Base-by-base conservation (phyloP, 768 basidiomycete species). In the Filobasidium wieringae region DNA sequence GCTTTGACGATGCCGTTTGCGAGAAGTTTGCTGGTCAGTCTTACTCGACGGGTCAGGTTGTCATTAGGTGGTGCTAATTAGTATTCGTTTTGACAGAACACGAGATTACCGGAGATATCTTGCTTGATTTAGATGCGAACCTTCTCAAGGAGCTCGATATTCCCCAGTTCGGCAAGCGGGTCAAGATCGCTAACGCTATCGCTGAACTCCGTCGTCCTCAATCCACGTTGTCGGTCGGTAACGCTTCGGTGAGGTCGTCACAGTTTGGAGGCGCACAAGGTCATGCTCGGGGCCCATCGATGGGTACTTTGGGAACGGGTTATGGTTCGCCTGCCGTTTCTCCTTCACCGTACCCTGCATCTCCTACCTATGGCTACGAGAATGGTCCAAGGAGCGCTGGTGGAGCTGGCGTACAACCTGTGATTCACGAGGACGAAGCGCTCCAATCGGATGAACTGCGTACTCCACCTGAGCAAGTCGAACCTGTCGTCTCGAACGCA, bases 61-160 rank as follows among this genome's bases (percentile, higher is more conserved):
- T 5, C 33, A 12, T 32, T 14, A 1, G 33, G 2, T 47, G 40
- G 19, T 7, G 7, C 27, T 36, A 9, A 7, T 22, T n/a, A 19
- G 29, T 41, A 7, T 30, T 34, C 30, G 9, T 15, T 43, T 34
- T 27, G 60, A 39, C 70, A 91, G 93, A 97, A 76, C 91, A 99
- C 82, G 95, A 99, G 76, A 97, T 99, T 54, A 88, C 91, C 0
- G 95, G 95, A 19, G 95, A 99, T 66, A 88, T 97, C 31, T 81
- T 99, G 7, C 82, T 97, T 55, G 93, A 95, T 67, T 85, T 97
- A 59, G 90, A 96, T 62, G 82, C 84, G 55, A 86, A 85, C 67
- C 79, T 95, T 15, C 84, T 99, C 66, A 97, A 97, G 76, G 92
- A 97, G 76, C 85, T 99, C 53, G 95, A 91, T 24, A 89, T 99